These are phyloP conservation scores for Polychaeton citri DNA, from an alignment of 2,329 filamentous ascomycete species.

Conservation along the genomic window DNA sequence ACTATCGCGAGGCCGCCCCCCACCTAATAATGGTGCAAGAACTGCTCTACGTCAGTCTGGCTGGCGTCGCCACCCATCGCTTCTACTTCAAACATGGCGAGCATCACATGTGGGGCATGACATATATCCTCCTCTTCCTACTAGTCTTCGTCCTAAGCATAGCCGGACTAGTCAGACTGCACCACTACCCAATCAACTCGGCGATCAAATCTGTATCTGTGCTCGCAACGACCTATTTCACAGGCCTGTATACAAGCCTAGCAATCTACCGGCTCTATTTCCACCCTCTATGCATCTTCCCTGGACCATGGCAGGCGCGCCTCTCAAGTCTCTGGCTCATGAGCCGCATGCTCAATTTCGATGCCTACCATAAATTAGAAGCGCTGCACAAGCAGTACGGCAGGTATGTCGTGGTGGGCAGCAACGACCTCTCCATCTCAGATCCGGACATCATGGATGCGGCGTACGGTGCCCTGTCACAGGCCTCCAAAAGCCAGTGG, in stretches of 20 bases:
- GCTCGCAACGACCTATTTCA: constrained; percentile 7
- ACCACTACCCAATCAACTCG: too few species aligned
- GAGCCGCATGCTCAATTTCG: constrained; percentile 9
- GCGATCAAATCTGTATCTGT: too few species aligned
- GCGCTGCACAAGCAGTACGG: constrained; percentile 23
- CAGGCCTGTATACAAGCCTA: constrained; percentile 20
- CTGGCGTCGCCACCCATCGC: constrained; percentile 11
- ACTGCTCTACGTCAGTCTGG: too few species aligned
- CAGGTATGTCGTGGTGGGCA: constrained; percentile 22
- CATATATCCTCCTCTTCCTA: constrained; percentile 12
- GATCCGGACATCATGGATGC: constrained; percentile 23
- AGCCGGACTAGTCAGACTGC: too few species aligned
- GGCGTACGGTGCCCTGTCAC: constrained; percentile 25
- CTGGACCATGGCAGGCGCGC: constrained; percentile 21
- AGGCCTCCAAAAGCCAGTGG: constrained; percentile 28
- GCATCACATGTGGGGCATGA: constrained; percentile 15
- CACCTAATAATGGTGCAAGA: too few species aligned
- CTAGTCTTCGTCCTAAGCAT: constrained; percentile 6
- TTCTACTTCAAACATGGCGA: constrained; percentile 16
- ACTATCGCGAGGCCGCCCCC: too few species aligned
- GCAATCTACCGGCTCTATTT: constrained; percentile 22
- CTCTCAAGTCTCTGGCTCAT: constrained; percentile 18
- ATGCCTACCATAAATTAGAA: constrained; percentile 16
- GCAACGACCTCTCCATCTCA: constrained; percentile 23
- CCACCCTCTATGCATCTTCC: constrained; percentile 21